Evolutionary conservation across 1,139 yeast genomes (phyloP).

Genomic region (Eremothecium coryli): DNA sequence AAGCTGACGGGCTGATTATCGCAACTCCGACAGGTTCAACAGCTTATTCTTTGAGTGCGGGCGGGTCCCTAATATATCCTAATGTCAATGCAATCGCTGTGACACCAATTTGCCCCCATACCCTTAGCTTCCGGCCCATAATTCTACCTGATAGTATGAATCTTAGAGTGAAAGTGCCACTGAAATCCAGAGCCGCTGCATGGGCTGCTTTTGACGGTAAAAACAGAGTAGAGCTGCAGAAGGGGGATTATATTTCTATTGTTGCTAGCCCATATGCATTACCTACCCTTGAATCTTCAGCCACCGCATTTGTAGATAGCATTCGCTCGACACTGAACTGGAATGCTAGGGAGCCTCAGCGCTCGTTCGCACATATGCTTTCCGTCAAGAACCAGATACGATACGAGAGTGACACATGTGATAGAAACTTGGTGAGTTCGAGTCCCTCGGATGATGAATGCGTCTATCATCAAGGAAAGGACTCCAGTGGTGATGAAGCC

Average conservation of each 20-base stretch:
- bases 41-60: slow-evolving; percentile 83
- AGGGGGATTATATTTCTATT: slow-evolving; percentile 70
- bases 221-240: slow-evolving; percentile 55
- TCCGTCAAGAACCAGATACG: slow-evolving; percentile 27
- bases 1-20: slow-evolving; percentile 80
- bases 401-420: slow-evolving; percentile 15
- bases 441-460: slow-evolving; percentile 1
- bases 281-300: slow-evolving; percentile 70
- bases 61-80: slow-evolving; percentile 85
- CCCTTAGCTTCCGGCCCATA: slow-evolving; percentile 79
- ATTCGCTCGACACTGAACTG: slow-evolving; percentile 78
- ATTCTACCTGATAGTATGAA: slow-evolving; percentile 80
- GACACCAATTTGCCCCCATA: slow-evolving; percentile 90
- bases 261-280: slow-evolving; percentile 76
- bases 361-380: slow-evolving; percentile 43
- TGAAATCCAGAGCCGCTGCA: slow-evolving; percentile 60
- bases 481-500: no score
- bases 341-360: slow-evolving; percentile 78
- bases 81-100: slow-evolving; percentile 82
- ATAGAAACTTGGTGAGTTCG: neutral
- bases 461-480: no score
- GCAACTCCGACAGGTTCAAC: slow-evolving; percentile 93
- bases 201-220: slow-evolving; percentile 92
- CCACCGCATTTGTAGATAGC: slow-evolving; percentile 73
- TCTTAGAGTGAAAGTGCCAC: slow-evolving; percentile 64